These are phyloP conservation scores for Adansonia gregorii DNA, from an alignment of 441 rosid genomes.

Conservation along the genomic window DNA sequence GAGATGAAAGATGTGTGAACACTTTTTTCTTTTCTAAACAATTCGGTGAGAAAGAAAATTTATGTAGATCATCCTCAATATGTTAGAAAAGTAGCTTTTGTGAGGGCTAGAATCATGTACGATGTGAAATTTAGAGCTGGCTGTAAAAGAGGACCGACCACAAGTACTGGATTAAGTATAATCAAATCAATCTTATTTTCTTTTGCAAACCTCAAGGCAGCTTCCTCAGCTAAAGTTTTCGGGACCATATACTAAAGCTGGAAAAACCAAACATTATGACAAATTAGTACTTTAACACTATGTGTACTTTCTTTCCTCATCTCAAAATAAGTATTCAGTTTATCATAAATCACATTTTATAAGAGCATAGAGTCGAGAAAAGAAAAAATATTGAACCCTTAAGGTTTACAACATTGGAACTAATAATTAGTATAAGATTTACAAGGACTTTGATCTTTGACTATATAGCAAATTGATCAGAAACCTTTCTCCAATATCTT, in stretches of 20 bases:
- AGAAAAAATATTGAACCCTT: neutral
- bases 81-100: constrained; percentile 42
- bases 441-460: neutral
- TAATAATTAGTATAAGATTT: neutral
- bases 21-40: neutral
- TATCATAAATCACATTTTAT: neutral
- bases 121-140: constrained; percentile 51
- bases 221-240: constrained; percentile 58
- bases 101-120: constrained; percentile 44
- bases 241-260: constrained; percentile 56
- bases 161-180: constrained; percentile 49
- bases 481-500: neutral
- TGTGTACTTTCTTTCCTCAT: neutral
- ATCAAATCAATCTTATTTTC: constrained; percentile 52
- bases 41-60: neutral
- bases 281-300: no score
- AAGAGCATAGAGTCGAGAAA: neutral
- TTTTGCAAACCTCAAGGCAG: constrained; percentile 51
- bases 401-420: neutral
- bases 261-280: neutral
- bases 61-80: neutral
- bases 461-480: neutral
- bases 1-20: neutral
- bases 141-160: constrained; percentile 63
- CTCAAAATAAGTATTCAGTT: neutral